Base-by-base conservation (phyloP, 1,284 basidiomycete species). In the Ganoderma meredithae region DNA sequence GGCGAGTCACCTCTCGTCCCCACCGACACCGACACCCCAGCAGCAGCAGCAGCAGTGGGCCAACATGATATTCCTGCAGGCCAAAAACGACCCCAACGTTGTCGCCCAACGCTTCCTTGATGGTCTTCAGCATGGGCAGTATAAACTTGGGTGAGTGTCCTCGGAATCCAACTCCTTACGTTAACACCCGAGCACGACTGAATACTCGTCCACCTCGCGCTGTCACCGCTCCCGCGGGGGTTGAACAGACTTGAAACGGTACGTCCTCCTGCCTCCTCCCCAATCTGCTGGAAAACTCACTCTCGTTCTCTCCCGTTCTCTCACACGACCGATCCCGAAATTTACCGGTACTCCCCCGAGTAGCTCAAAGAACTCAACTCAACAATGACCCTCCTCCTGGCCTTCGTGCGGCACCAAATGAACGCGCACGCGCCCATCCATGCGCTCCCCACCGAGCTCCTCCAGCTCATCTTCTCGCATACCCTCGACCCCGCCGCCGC, bases 371-470 rank as follows among this genome's bases (percentile, higher is more conserved):
- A 65, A 19, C 44, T 72, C 17, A 68, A 70, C 15, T 36, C 43
- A n/a, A 70, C 62, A 0, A 41, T 70, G n/a, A 59, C 71, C 3
- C 9, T 44, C 10, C 62, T 64, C n/a, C 67, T 69, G 15, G 64
- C 71, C 10, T 40, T 67, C 60, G 55, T 70, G 22, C 62, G 67
- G 22, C 58, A 64, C 39, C 53, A 44, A 47, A 63, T 72, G 53
- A 72, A 70, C 53, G 36, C 41, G 43, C 60, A 63, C 52, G 64
- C 64, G 8, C 59, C 65, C 1, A 67, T 72, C n/a, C 64, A 72
- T 47, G 31, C 61, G 13, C 66, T 72, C 25, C 71, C 71, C 6
- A 56, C 60, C 4, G 71, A 72, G 58, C 47, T 72, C 64, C 67
- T 72, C 56, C 63, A 56, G 25, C 59, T 69, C 25, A 59, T 72